phyloP scores from a whole-genome alignment of 73 alveolate species.

The Paramecium biaurelia region DNA sequence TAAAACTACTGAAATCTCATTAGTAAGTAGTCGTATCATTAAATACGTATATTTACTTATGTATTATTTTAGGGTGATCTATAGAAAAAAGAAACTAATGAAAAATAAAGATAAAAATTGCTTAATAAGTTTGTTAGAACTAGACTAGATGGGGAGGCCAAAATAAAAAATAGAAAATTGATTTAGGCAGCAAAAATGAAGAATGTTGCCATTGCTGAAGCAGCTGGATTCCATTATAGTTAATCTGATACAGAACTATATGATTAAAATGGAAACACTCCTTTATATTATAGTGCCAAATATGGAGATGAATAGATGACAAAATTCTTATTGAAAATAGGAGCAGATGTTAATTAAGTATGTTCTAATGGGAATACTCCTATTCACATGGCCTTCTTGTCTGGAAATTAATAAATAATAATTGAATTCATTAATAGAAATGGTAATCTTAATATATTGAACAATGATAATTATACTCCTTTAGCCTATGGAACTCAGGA shows the following conservation, averaged over 20 bases:
- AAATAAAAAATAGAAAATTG: constrained; percentile 34
- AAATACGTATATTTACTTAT: not conserved
- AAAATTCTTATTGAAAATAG: constrained; percentile 33
- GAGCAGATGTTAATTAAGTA: constrained; percentile 59
- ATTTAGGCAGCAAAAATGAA: constrained; percentile 53
- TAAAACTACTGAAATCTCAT: not conserved
- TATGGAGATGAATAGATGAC: constrained; percentile 45
- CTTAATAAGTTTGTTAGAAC: not conserved
- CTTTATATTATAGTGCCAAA: constrained; percentile 59
- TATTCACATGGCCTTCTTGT: constrained; percentile 55
- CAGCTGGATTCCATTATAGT: constrained; percentile 34
- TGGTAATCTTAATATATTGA: constrained; percentile 21
- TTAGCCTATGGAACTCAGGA: constrained; percentile 40
- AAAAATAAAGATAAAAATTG: not conserved
- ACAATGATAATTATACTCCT: constrained; percentile 51
- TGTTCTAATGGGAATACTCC: constrained; percentile 63
- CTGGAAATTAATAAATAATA: constrained; percentile 38
- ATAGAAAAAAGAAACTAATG: not conserved
- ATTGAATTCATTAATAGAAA: constrained; percentile 23
- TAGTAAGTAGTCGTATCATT: not conserved
- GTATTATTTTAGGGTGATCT: not conserved
- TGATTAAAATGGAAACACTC: constrained; percentile 50
- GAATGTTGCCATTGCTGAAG: constrained; percentile 32
- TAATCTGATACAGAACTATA: constrained; percentile 27
- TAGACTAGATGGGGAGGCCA: not conserved